Evolutionary conservation across 179 eudicot genomes (phyloP).

Genomic region (Spinacia oleracea): DNA sequence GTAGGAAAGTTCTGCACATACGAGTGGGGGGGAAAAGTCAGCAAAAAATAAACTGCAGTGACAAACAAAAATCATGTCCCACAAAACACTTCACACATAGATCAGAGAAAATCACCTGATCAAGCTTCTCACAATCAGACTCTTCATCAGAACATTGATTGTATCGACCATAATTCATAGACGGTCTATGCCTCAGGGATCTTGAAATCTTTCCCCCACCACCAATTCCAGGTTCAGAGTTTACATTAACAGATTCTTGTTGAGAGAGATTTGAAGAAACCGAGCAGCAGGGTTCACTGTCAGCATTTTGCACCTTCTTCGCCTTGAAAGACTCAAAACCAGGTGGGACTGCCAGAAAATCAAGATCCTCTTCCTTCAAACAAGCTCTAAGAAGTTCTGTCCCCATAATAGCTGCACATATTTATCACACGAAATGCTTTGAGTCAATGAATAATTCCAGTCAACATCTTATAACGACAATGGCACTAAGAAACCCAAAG

Average conservation of each 20-base stretch:
- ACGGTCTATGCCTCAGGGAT: conserved; percentile 55
- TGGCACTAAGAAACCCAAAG: not conserved
- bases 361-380: conserved; percentile 73
- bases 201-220: conserved; percentile 47
- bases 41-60: not conserved
- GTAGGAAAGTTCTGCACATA: conserved; percentile 48
- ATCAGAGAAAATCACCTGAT: conserved; percentile 36
- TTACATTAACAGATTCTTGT: conserved; percentile 39
- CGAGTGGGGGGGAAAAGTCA: conserved; percentile 6
- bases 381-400: conserved; percentile 61
- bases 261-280: conserved; percentile 53
- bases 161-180: conserved; percentile 48
- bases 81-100: not conserved
- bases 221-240: conserved; percentile 36
- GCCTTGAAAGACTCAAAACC: conserved; percentile 84
- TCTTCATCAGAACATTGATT: conserved; percentile 66
- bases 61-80: not conserved
- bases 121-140: conserved; percentile 64
- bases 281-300: conserved; percentile 44
- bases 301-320: conserved; percentile 52
- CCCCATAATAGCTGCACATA: conserved; percentile 60
- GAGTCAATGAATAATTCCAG: not conserved
- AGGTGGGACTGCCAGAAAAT: conserved; percentile 83
- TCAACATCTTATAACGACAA: not conserved
- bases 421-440: not conserved